Conservation (phyloP, 768 basidiomycete genomes). For the Paxillus rubicundulus region DNA sequence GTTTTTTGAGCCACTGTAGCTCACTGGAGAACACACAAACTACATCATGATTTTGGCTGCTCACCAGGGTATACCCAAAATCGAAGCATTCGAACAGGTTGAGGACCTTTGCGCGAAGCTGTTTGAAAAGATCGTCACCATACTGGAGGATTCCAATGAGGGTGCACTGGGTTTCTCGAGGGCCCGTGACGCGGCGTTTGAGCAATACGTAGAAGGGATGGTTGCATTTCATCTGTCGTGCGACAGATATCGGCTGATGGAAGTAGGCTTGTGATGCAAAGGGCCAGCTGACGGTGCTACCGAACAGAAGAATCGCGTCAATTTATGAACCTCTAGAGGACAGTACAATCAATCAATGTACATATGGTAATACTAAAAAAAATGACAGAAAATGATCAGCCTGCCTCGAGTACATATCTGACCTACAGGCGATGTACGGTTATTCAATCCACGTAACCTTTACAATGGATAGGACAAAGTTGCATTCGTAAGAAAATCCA, state of each 20-base stretch:
- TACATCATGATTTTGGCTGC: constrained; percentile 30
- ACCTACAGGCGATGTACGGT: no score
- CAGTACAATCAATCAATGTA: no score
- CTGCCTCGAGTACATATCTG: no score
- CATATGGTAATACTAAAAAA: no score
- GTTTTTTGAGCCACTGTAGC: no score
- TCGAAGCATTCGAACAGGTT: constrained; percentile 21
- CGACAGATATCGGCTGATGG: constrained; percentile 17
- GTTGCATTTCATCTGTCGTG: constrained; percentile 17
- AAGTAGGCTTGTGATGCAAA: constrained; percentile 2
- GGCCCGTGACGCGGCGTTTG: constrained; percentile 2
- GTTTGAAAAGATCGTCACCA: constrained; percentile 17
- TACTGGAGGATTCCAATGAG: constrained; percentile 3
- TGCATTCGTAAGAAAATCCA: constrained; percentile 30
- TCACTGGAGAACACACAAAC: constrained; percentile 31
- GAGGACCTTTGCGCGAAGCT: constrained; percentile 20
- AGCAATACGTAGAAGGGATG: constrained; percentile 9
- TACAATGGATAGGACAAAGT: constrained; percentile 5
- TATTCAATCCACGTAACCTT: neutral
- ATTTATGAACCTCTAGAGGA: no score
- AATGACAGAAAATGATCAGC: no score
- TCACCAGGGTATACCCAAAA: constrained; percentile 19
- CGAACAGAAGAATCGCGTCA: no score
- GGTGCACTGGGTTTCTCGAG: neutral
- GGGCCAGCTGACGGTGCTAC: no score